phyloP scores from a whole-genome alignment of 2,329 filamentous ascomycete species.

The Beauveria caledonica region DNA sequence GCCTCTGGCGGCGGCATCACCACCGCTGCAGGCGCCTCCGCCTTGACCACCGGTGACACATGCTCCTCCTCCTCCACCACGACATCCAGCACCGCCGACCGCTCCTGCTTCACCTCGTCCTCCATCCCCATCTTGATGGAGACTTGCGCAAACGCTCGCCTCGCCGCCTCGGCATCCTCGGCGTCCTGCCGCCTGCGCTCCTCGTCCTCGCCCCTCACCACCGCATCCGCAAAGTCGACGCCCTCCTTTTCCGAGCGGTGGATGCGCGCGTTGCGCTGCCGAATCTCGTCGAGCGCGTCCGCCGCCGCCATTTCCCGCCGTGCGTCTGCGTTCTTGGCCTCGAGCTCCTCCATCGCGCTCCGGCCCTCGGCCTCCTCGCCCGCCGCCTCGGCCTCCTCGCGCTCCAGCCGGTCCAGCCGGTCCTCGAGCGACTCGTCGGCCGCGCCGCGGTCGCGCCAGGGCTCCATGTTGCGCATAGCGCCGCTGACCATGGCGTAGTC shows the following conservation, averaged over 20 bases:
- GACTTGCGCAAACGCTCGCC: constrained; percentile 59
- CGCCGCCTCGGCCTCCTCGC: constrained; percentile 57
- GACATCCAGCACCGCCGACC: constrained; percentile 33
- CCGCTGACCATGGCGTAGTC: constrained; percentile 78
- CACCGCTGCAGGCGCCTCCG: constrained; percentile 15
- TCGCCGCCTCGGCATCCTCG: constrained; percentile 78
- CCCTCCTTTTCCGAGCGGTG: constrained; percentile 67
- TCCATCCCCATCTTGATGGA: too few relatives aligned
- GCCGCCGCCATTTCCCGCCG: constrained; percentile 95
- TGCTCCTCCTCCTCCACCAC: constrained; percentile 35
- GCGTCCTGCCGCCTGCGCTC: constrained; percentile 59
- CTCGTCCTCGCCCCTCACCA: constrained; percentile 47
- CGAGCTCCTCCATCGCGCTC: constrained; percentile 91
- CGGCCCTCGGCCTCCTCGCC: constrained; percentile 55
- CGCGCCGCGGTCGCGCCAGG: constrained; percentile 61
- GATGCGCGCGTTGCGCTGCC: constrained; percentile 80
- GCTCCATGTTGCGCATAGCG: constrained; percentile 88
- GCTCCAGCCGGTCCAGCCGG: constrained; percentile 73
- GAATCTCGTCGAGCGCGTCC: constrained; percentile 90
- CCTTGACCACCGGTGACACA: constrained; percentile 18
- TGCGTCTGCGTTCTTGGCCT: constrained; percentile 87
- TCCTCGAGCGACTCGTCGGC: constrained; percentile 80
- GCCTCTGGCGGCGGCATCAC: constrained; percentile 22
- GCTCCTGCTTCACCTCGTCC: too few relatives aligned
- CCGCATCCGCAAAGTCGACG: constrained; percentile 49